phyloP scores from a whole-genome alignment of 2,329 filamentous ascomycete species.

The Cladophialophora chaetospira region DNA sequence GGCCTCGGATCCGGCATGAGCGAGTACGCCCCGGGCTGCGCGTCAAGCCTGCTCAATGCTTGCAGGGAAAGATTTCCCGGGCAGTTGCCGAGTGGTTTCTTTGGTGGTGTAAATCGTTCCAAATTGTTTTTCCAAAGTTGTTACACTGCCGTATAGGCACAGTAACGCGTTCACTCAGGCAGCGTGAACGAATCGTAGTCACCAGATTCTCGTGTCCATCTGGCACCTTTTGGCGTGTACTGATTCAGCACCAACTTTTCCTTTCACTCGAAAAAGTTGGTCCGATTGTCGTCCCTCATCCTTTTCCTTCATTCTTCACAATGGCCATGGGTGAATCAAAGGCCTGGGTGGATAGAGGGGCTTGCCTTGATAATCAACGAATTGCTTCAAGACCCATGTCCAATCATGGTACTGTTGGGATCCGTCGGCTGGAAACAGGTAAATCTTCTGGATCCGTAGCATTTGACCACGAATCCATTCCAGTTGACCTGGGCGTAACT shows the following conservation, averaged over 20 bases:
- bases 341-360: not conserved
- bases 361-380: not conserved
- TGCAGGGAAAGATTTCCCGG: not conserved
- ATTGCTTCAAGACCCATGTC: not conserved
- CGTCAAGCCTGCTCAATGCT: not conserved
- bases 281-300: no score
- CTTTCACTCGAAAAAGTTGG: no score
- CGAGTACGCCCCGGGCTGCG: not conserved
- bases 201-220: no score
- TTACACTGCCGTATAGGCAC: no score
- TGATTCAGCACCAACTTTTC: no score
- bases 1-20: not conserved
- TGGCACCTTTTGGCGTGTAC: no score
- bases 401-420: not conserved
- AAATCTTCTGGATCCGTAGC: constrained; percentile 24
- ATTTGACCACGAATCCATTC: constrained; percentile 23
- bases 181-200: no score
- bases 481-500: constrained; percentile 20
- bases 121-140: no score
- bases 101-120: no score
- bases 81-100: no score
- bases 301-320: not conserved
- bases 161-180: no score
- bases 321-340: not conserved
- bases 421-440: constrained; percentile 13